Evolutionary conservation across 305 asterid genomes (phyloP).

Genomic region (Fraxinus dipetala): DNA sequence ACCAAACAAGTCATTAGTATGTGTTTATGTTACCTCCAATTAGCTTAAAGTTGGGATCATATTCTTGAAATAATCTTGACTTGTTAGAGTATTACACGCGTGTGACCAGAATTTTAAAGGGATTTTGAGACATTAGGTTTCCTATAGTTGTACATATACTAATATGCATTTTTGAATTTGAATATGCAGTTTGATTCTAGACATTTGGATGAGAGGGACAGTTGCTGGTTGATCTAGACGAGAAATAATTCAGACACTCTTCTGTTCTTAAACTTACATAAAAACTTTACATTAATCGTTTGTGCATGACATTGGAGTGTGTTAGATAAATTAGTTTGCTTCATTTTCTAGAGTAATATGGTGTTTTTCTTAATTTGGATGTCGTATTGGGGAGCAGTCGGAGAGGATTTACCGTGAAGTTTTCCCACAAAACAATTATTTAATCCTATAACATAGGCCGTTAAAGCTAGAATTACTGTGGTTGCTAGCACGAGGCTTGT

Average conservation of each 20-base stretch:
- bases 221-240: neutral
- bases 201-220: neutral
- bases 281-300: neutral
- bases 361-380: neutral
- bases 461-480: neutral
- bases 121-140: neutral
- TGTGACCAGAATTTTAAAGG: neutral
- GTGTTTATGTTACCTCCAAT: neutral
- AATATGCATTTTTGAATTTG: neutral
- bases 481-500: neutral
- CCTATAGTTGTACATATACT: neutral
- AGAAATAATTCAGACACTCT: neutral
- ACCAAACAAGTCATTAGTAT: neutral
- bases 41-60: neutral
- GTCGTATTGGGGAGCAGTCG: neutral
- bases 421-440: neutral
- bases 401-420: neutral
- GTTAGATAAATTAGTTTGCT: neutral
- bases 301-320: neutral
- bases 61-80: neutral
- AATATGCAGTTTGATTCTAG: slow-evolving; percentile 1
- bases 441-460: neutral
- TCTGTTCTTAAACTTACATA: neutral
- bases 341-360: neutral
- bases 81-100: neutral